These are phyloP conservation scores for Penicillium roqueforti DNA, from an alignment of 495 filamentous ascomycete species.

Conservation along the genomic window DNA sequence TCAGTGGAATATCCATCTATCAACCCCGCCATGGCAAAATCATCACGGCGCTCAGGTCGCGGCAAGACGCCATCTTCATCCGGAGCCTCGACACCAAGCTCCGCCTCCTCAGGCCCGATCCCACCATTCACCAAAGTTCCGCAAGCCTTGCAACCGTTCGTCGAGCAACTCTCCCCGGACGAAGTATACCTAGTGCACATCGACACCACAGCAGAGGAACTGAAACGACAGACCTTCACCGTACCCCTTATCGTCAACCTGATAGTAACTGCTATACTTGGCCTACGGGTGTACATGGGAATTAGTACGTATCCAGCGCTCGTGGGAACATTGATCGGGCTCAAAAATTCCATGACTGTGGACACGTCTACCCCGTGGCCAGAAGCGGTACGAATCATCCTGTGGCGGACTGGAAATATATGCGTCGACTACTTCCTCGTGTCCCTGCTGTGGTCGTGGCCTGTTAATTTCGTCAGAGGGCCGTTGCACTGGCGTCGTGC, in stretches of 20 bases:
- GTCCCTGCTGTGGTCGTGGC: constrained; percentile 70
- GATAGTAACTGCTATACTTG: constrained; percentile 52
- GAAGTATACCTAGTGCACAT: constrained; percentile 78
- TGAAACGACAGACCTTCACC: constrained; percentile 73
- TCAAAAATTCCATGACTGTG: constrained; percentile 55
- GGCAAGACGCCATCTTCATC: constrained; percentile 32
- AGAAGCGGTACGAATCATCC: constrained; percentile 46
- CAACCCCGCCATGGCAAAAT: constrained; percentile 35
- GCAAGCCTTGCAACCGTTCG: constrained; percentile 54
- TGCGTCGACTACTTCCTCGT: constrained; percentile 66
- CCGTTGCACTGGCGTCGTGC: constrained; percentile 64
- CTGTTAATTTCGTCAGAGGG: constrained; percentile 62
- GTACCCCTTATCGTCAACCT: constrained; percentile 69
- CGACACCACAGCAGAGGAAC: constrained; percentile 56
- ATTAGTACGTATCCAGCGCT: constrained; percentile 64
- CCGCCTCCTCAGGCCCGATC: constrained; percentile 39
- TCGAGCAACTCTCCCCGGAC: constrained; percentile 52
- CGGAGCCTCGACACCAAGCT: constrained; percentile 37
- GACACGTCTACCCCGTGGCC: constrained; percentile 49
- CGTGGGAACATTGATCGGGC: constrained; percentile 54
- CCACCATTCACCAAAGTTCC: constrained; percentile 63
- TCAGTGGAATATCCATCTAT: neutral
- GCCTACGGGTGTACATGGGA: constrained; percentile 57
- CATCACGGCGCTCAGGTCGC: constrained; percentile 28
- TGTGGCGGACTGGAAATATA: constrained; percentile 55